These are phyloP conservation scores for Punctularia strigosozonata DNA, from an alignment of 768 basidiomycete species.

Conservation along the genomic window DNA sequence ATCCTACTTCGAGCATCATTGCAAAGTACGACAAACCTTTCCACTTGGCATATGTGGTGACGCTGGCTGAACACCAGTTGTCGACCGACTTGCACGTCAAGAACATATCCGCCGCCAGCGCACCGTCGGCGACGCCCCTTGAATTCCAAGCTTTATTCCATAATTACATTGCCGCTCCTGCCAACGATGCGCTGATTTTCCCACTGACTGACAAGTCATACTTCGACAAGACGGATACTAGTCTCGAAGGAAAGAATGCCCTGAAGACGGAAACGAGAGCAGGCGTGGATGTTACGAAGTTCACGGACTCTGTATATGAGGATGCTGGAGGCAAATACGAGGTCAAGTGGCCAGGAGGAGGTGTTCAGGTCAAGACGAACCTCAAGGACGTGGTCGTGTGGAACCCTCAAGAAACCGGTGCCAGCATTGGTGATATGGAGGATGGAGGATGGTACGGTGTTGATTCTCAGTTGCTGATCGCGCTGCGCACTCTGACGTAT, in stretches of 20 bases:
- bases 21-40: constrained; percentile 54
- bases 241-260: constrained; percentile 32
- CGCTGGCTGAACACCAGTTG: constrained; percentile 61
- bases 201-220: constrained; percentile 57
- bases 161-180: constrained; percentile 69
- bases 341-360: constrained; percentile 47
- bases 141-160: constrained; percentile 93
- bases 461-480: constrained; percentile 1
- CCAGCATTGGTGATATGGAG: constrained; percentile 84
- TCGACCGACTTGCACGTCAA: constrained; percentile 72
- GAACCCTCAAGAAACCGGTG: constrained; percentile 78
- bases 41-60: constrained; percentile 71
- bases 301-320: constrained; percentile 73
- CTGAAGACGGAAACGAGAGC: constrained; percentile 48
- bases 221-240: constrained; percentile 70
- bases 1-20: constrained; percentile 45
- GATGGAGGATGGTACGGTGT: constrained; percentile 64
- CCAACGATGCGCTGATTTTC: constrained; percentile 43
- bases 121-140: constrained; percentile 31
- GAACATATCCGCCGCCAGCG: constrained; percentile 43
- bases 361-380: constrained; percentile 39
- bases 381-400: constrained; percentile 84
- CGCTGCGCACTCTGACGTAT: constrained; percentile 5
- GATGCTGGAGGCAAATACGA: constrained; percentile 43
- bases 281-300: constrained; percentile 51